Base-by-base conservation (phyloP, 2,329 filamentous ascomycete genomes). In the Myriosclerotinia duriaeana region DNA sequence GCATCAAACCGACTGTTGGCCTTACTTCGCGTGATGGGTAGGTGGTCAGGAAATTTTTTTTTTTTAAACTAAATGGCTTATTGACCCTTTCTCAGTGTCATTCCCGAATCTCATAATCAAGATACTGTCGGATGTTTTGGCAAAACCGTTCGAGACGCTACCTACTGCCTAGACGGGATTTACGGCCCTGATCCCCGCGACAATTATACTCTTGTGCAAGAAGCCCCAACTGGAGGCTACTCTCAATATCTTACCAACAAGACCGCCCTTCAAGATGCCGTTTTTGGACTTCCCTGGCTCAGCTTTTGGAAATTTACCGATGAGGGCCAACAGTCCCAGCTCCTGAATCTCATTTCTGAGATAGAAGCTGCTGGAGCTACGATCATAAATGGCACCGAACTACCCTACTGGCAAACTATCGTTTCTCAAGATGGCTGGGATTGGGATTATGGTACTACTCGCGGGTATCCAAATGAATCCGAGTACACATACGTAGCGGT, bases 1-100 rank as follows among this genome's bases (percentile, higher is more conserved):
- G 90, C 3, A 84, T 93, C 75, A 93, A 92, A 77, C 89, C 90
- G 1, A 92, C 89, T 1, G 87, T 92, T 7, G 90, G 90, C 0
- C 76, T 91, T 61, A 91, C 88, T 0, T 91, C 89, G 11, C 80
- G 88, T 20, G 81, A 78, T 26, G 85, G 81, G 74, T 74, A 65
- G 60, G 70, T 66, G 52, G 55, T 53, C 68, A 12, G 14, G 14
- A 14, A 4, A 30, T 22, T 40, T 8, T 38, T 22, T 11, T 48
- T 38, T 14, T 42, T 42, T n/a, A n/a, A n/a, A n/a, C n/a, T n/a
- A n/a, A n/a, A n/a, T 50, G 34, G 20, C 12, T 58, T 46, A n/a
- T 17, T 64, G 20, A 58, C 34, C 17, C 15, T 22, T 77, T 0
- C 78, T 85, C 72, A 84, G 82, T 22, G 83, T 88, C 38, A 82